These are phyloP conservation scores for Penstemon newberryi DNA, from an alignment of 257 asterid genomes.

Conservation along the genomic window DNA sequence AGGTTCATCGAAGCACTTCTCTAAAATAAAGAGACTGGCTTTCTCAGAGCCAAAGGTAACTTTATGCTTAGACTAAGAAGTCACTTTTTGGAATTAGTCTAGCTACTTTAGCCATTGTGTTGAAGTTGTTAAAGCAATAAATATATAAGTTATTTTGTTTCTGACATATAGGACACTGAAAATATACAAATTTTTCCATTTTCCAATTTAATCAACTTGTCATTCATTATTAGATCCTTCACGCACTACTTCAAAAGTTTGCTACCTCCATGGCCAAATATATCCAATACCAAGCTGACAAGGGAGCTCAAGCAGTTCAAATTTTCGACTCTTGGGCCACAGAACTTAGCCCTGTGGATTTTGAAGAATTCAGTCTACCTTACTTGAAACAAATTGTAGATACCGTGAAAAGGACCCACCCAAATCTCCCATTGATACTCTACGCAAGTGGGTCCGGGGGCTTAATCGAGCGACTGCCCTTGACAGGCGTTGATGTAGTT, in stretches of 20 bases:
- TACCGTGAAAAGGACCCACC: conserved; percentile 76
- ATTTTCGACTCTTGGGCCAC: conserved; percentile 99
- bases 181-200: not conserved
- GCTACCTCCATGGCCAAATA: conserved; percentile 91
- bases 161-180: not conserved
- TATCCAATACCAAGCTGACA: conserved; percentile 90
- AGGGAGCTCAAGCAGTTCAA: conserved; percentile 98
- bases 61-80: not conserved
- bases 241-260: conserved; percentile 82
- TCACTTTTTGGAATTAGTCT: not conserved
- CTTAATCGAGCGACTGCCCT: conserved; percentile 88
- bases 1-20: conserved; percentile 94
- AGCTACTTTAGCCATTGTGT: not conserved
- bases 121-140: not conserved
- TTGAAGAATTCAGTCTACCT: conserved; percentile 94
- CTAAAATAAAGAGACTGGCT: conserved; percentile 86
- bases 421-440: conserved; percentile 71
- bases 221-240: conserved; percentile 59
- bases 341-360: conserved; percentile 91
- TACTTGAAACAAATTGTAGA: conserved; percentile 80
- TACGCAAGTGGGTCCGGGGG: conserved; percentile 99
- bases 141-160: not conserved
- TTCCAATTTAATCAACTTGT: not conserved
- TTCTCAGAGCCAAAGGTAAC: conserved; percentile 92
- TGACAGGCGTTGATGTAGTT: conserved; percentile 88